Base-by-base conservation (phyloP, 2,329 filamentous ascomycete genomes). In the Xylaria sp. region DNA sequence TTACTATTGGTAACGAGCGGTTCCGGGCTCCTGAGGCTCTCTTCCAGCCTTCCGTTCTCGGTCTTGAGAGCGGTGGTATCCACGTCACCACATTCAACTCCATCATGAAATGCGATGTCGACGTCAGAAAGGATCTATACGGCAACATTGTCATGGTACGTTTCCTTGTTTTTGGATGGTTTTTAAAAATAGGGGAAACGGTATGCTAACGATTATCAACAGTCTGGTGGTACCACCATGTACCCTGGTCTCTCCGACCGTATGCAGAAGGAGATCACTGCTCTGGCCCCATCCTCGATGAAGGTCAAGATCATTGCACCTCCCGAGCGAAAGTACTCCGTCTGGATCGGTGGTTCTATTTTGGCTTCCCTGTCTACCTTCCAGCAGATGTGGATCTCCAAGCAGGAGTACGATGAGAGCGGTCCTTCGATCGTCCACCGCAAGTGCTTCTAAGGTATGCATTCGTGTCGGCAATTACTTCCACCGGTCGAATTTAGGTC, bases 301-400 rank as follows among this genome's bases (percentile, higher is more conserved):
- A 98, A 98, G 93, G 95, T 99, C 90, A 98, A 98, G 93, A 98
- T 99, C 87, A 98, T 99, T 83, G 96, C 96, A 87, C 96, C 96
- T 79, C 96, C 96, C 77, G 96, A 99, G 93, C 93, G 96, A 87
- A 99, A 99, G 91, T 99, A 99, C 93, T 98, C 96, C 74, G 96
- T 99, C 89, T 99, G 96, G 96, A 99, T 99, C 84, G 96, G 96
- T 96, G 96, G 96, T 90, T 99, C 96, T 85, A 99, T 99, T 87
- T 87, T 99, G 81, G 96, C 96, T 79, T 99, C 96, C 74, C 93
- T 99, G 80, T 99, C 96, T 78, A 99, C 96, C 85, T 99, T 99
- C 95, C 96, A 99, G 90, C 96, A 99, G 89, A 99, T 99, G 96
- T 99, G 96, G 96, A 98, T 99, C 91, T 99, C 96, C 80, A 99